Evolutionary conservation across 805 yeast genomes (phyloP), one percentile per base, ranked within the genome.

Genomic region (Metschnikowia similis): DNA sequence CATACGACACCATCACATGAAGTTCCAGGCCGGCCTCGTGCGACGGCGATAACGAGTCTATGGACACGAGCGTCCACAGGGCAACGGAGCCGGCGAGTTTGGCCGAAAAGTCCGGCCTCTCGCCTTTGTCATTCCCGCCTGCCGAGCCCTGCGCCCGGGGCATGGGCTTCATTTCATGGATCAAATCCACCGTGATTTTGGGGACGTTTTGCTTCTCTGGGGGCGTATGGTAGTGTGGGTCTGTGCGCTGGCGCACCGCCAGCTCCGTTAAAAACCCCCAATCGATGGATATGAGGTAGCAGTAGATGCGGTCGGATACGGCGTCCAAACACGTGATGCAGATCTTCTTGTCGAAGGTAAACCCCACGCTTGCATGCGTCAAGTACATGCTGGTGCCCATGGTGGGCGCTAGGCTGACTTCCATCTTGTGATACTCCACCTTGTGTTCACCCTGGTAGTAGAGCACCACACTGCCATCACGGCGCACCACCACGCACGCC

Each of bases 401-500:
- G 11, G 11, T 14, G 4, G 61, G 49, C 6, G 58, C 56, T 27
- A 79, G 55, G 1, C 51, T 50, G 3, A 61, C 42, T 4, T 69
- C 50, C 2, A 69, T 53, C 53, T 74, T 75, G 52, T 71, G 71
- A 58, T 81, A 84, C 51, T 83, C 87, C 17, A 82, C 74, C 42
- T 80, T 77, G 56, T 79, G 83, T 52, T 79, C 83, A 16, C 83
- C 81, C 61, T 84, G 92, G 60, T 79, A 84, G 71, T 83, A 82
- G 29, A 85, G 64, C 26, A 76, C 69, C 37, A 84, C 65, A 48
- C 74, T 71, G 1, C 94, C 96, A 55, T 82, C 80, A 48, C 76
- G 72, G 40, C 92, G 73, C 36, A 87, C 69, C 1, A 82, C 82
- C 26, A 87, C 66, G 57, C 89, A 82, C 2, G 91, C 94, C 50